Evolutionary conservation across 169 alveolate genomes (phyloP).

Genomic region (Ophryocystis elektroscirrha): DNA sequence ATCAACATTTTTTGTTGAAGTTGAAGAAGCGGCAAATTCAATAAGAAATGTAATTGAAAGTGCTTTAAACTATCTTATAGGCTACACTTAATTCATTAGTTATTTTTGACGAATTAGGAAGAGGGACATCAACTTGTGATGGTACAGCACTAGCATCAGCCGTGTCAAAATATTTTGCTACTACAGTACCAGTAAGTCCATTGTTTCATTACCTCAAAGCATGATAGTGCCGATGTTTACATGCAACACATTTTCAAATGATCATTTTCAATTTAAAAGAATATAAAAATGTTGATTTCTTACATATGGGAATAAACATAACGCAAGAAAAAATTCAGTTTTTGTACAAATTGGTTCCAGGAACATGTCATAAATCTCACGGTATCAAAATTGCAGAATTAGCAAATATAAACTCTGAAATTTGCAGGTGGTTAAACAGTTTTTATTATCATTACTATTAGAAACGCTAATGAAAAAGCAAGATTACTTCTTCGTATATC

Average conservation of each 20-base stretch:
- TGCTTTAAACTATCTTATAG: background rate
- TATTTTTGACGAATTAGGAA: slow-evolving; percentile 29
- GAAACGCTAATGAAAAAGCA: too few relatives aligned
- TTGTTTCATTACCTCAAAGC: slow-evolving; percentile 52
- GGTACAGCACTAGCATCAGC: slow-evolving; percentile 93
- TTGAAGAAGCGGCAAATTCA: slow-evolving; percentile 74
- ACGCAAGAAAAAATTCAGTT: slow-evolving; percentile 46
- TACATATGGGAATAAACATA: slow-evolving; percentile 53
- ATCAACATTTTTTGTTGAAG: slow-evolving; percentile 87
- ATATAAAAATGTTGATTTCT: slow-evolving; percentile 27
- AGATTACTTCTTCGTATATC: too few relatives aligned
- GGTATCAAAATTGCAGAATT: slow-evolving; percentile 86
- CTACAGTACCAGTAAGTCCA: slow-evolving; percentile 84
- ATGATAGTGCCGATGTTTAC: slow-evolving; percentile 31
- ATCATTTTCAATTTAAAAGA: too few relatives aligned
- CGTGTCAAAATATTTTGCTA: slow-evolving; percentile 55
- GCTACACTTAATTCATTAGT: slow-evolving; percentile 19
- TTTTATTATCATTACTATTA: too few relatives aligned
- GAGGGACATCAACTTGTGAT: slow-evolving; percentile 98
- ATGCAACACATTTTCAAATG: slow-evolving; percentile 24
- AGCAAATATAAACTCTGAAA: slow-evolving; percentile 58
- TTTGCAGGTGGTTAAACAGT: too few relatives aligned
- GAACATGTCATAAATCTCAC: slow-evolving; percentile 77
- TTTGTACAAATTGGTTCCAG: slow-evolving; percentile 66
- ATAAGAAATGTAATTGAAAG: slow-evolving; percentile 37